phyloP scores from a whole-genome alignment of 2,329 filamentous ascomycete genomes.

The Cordyceps javanica region DNA sequence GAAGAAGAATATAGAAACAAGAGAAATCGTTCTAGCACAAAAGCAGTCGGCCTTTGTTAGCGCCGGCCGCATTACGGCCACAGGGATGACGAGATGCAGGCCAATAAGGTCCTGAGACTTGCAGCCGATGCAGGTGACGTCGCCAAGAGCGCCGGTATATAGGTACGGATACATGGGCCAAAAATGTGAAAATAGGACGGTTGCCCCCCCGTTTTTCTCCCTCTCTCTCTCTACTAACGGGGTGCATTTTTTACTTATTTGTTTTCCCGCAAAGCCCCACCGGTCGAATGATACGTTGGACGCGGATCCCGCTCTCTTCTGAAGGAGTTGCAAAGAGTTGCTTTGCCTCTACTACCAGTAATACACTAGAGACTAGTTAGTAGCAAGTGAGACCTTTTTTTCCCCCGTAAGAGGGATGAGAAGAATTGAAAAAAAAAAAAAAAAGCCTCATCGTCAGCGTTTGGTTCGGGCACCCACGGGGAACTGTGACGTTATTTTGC shows the following conservation, averaged over 20 bases:
- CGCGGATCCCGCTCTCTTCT: background rate
- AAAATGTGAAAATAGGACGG: too few relatives aligned
- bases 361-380: too few relatives aligned
- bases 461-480: background rate
- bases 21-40: too few relatives aligned
- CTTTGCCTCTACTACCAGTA: too few relatives aligned
- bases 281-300: background rate
- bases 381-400: too few relatives aligned
- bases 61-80: slow-evolving; percentile 6
- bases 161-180: background rate
- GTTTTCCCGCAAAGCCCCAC: background rate
- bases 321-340: too few relatives aligned
- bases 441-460: slow-evolving; percentile 3
- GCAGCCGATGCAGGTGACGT: background rate
- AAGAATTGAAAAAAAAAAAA: background rate
- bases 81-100: background rate
- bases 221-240: too few relatives aligned
- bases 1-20: background rate
- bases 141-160: background rate
- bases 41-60: background rate
- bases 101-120: background rate
- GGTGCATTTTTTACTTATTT: background rate
- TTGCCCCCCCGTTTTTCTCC: too few relatives aligned
- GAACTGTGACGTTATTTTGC: background rate
- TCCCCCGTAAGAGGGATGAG: too few relatives aligned